These are phyloP conservation scores for Hypoxylon sp. DNA, from an alignment of 2,329 filamentous ascomycete species.

Conservation along the genomic window DNA sequence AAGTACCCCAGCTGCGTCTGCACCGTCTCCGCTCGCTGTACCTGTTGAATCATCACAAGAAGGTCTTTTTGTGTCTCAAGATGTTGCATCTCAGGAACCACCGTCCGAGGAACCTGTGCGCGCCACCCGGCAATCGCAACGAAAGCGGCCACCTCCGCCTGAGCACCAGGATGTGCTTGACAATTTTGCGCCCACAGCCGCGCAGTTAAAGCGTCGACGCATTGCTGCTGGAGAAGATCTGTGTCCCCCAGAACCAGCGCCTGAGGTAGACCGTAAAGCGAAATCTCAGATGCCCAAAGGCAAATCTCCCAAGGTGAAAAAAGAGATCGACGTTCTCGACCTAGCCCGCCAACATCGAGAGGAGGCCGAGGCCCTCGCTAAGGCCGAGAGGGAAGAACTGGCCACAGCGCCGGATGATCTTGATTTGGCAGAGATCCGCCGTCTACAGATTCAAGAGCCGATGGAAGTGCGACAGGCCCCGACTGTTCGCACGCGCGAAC, in stretches of 20 bases:
- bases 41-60: slow-evolving; percentile 54
- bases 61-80: slow-evolving; percentile 69
- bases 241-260: slow-evolving; percentile 50
- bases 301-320: slow-evolving; percentile 59
- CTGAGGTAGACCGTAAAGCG: slow-evolving; percentile 46
- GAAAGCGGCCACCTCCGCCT: slow-evolving; percentile 61
- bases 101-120: slow-evolving; percentile 42
- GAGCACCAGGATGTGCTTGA: slow-evolving; percentile 72
- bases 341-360: slow-evolving; percentile 70
- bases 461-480: slow-evolving; percentile 70
- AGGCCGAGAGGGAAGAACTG: slow-evolving; percentile 65
- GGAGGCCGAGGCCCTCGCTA: slow-evolving; percentile 73
- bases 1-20: slow-evolving; percentile 13
- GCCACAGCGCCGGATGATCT: slow-evolving; percentile 70
- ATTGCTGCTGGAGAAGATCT: slow-evolving; percentile 69
- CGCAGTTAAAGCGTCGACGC: slow-evolving; percentile 82
- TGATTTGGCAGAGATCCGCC: slow-evolving; percentile 78
- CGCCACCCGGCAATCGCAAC: slow-evolving; percentile 48
- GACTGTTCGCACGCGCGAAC: slow-evolving; percentile 58
- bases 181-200: slow-evolving; percentile 79
- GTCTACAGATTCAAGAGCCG: slow-evolving; percentile 80
- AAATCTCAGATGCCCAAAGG: slow-evolving; percentile 58
- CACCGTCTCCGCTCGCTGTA: slow-evolving; percentile 28
- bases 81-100: slow-evolving; percentile 47
- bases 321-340: slow-evolving; percentile 76